Evolutionary conservation across 176 grass and related monocot genomes (phyloP).

Genomic region (Areca catechu): DNA sequence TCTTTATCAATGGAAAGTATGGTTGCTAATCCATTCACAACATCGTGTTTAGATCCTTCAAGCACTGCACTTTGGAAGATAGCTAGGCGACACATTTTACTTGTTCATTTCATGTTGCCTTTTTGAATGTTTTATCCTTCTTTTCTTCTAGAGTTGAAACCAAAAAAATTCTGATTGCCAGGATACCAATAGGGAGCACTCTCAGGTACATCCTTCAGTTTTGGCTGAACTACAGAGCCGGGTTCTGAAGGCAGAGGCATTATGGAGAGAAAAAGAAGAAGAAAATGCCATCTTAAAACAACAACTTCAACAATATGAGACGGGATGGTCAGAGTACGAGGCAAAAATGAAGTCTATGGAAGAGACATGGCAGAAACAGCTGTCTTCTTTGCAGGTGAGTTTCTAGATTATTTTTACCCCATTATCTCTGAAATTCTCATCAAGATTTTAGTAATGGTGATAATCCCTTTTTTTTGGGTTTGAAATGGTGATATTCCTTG

Average conservation of each 20-base stretch:
- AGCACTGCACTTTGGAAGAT: too few species aligned
- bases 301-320: conserved; percentile 77
- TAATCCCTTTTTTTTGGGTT: too few species aligned
- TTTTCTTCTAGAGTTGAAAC: too few species aligned
- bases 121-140: neutral
- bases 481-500: too few species aligned
- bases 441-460: too few species aligned
- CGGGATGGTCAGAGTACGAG: conserved; percentile 80
- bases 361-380: conserved; percentile 76
- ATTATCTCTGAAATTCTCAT: neutral
- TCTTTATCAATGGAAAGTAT: too few species aligned
- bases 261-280: conserved; percentile 68
- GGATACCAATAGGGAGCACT: conserved; percentile 47
- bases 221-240: conserved; percentile 44
- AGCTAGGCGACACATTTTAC: too few species aligned
- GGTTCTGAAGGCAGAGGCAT: conserved; percentile 46
- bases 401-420: neutral
- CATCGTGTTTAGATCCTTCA: too few species aligned
- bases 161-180: neutral
- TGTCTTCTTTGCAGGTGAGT: conserved; percentile 78
- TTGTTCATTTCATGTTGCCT: neutral
- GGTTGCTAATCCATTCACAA: too few species aligned
- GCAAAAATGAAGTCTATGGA: conserved; percentile 92
- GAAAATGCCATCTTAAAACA: conserved; percentile 69
- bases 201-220: conserved; percentile 23